Percentiles rank a stretch among this genome's conserved stretches.
Conservation (phyloP, 31 red algal species). For the Endocladia muricata region DNA sequence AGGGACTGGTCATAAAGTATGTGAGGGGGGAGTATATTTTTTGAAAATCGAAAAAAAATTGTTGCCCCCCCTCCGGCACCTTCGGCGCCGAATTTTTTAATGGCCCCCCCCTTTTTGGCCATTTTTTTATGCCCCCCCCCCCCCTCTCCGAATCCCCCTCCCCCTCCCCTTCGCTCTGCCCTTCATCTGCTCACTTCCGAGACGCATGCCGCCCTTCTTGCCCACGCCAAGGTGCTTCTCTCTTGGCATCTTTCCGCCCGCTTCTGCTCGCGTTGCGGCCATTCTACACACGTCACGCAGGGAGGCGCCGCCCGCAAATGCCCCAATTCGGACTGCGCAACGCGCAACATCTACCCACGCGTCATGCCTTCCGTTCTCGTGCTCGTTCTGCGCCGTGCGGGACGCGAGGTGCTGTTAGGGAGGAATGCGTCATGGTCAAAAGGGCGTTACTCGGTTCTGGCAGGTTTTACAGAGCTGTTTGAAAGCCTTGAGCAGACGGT, state of each 20-base stretch:
- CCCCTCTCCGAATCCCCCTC: background rate
- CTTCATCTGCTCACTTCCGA: conserved; percentile 1
- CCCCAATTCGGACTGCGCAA: conserved; percentile 2
- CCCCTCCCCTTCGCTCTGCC: conserved; percentile 3
- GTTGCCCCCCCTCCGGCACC: background rate
- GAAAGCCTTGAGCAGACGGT: conserved; percentile 81
- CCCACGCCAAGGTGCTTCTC: conserved; percentile 35
- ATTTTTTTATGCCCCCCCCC: conserved; percentile 1
- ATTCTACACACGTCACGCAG: background rate
- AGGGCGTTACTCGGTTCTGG: conserved; percentile 72
- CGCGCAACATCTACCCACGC: conserved; percentile 66
- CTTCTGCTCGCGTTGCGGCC: conserved; percentile 45
- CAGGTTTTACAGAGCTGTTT: conserved; percentile 78
- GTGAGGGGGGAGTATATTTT: too few species aligned
- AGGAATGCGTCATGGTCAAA: conserved; percentile 65
- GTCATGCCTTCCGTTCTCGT: conserved; percentile 80
- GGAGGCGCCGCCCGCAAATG: conserved; percentile 36
- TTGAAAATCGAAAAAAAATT: too few species aligned
- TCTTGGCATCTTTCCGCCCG: conserved; percentile 49
- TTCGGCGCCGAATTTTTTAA: background rate
- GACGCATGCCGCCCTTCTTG: conserved; percentile 33
- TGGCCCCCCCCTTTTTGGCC: background rate
- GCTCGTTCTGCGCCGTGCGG: conserved; percentile 41
- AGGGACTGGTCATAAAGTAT: too few species aligned
- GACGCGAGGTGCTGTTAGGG: conserved; percentile 61